Evolutionary conservation across 2,329 filamentous ascomycete genomes (phyloP), one percentile per base, ranked within the genome.

Genomic region (Fusarium odoratissimum): DNA sequence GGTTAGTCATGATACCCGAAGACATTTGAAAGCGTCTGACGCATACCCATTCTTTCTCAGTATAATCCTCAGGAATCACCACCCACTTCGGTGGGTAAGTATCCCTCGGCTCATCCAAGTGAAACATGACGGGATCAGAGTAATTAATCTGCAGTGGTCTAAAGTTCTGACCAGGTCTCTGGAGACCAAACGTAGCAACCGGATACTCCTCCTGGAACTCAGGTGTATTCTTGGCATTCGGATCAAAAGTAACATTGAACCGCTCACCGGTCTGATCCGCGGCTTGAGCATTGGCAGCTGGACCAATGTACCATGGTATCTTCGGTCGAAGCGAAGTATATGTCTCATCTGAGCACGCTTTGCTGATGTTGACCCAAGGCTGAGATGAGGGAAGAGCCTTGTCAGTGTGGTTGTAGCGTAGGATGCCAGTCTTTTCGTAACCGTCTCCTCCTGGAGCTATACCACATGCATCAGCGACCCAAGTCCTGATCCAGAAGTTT

Each of bases 401-500:
- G 16, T 66, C 69, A 6, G 37, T 46, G 14, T 55, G 31, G 1
- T 76, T 56, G 4, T 76, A 76, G 0, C 74, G 65, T 1, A 76
- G 33, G 1, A 76, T 75, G 0, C 74, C 74, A 3, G 60, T 75
- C 33, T 45, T 41, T 12, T 76, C 74, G n/a, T 76, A 75, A 2
- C 62, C 58, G 4, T 54, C n/a, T 4, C 48, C 52, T 19, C 62
- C 70, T 0, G 74, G 62, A 1, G 3, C 0, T 8, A 51, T 45
- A 3, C 64, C 72, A 19, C 60, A 68, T 1, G 13, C 1, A 12
- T 57, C 12, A 8, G 55, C 16, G 1, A 71, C 11, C 72, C 69
- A 64, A 1, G 74, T 76, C 16, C 74, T 71, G 10, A 76, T 76
- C 74, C 72, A 76, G 33, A 67, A 76, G n/a, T 76, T 76, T 2